Conservation (phyloP, 2,329 filamentous ascomycete genomes). For the Immersiporthe knoxdaviesiana region DNA sequence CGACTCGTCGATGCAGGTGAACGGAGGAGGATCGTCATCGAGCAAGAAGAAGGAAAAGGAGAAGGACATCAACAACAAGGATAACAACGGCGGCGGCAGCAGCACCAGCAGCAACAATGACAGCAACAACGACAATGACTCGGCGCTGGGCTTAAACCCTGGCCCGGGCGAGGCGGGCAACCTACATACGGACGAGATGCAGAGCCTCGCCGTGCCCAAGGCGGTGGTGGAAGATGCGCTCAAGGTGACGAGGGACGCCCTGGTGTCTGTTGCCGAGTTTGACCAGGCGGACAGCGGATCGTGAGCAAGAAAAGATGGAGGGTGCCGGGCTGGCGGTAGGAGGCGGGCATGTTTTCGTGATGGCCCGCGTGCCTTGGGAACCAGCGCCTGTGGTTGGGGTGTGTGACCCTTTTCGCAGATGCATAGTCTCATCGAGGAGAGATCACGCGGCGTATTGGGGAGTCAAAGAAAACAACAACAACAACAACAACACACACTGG, state of each 20-base stretch:
- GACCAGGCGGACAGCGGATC: conserved; percentile 35
- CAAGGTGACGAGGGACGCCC: conserved; percentile 60
- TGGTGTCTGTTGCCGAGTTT: conserved; percentile 54
- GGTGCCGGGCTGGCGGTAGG: not conserved
- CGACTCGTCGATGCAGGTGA: conserved; percentile 33
- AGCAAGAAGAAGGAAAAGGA: too few relatives aligned
- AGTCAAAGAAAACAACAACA: not conserved
- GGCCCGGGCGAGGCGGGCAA: conserved; percentile 32
- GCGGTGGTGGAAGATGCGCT: conserved; percentile 65
- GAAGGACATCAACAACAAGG: conserved; percentile 30
- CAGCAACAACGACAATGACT: not conserved
- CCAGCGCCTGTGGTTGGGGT: not conserved
- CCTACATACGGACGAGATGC: conserved; percentile 32
- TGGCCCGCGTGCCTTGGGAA: not conserved
- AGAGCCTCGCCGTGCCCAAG: conserved; percentile 59
- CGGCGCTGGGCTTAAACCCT: conserved; percentile 32
- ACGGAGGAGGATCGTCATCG: conserved; percentile 31
- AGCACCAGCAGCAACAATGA: not conserved
- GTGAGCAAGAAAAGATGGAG: not conserved
- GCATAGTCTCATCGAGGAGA: not conserved
- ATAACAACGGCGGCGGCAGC: conserved; percentile 31
- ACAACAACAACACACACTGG: too few relatives aligned
- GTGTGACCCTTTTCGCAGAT: not conserved
- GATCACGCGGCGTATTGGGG: too few relatives aligned
- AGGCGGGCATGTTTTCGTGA: not conserved